Conservation (phyloP, 805 yeast species). For the Candida montana region DNA sequence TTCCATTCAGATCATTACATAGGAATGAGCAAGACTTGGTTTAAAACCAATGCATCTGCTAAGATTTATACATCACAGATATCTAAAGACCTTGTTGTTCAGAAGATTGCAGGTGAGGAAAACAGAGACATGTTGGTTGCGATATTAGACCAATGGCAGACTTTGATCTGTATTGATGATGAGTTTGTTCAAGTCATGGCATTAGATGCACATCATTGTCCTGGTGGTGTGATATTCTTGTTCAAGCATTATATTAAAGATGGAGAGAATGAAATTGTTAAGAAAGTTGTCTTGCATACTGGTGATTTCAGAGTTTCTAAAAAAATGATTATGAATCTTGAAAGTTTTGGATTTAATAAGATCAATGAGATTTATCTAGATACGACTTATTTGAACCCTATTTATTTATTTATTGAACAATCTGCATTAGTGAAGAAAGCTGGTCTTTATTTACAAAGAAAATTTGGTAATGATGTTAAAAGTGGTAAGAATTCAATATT, state of each 20-base stretch:
- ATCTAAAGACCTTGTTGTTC: constrained; percentile 56
- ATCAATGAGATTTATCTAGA: constrained; percentile 74
- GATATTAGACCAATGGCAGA: neutral
- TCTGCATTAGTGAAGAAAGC: constrained; percentile 55
- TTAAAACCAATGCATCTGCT: constrained; percentile 38
- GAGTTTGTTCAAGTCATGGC: constrained; percentile 51
- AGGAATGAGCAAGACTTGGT: constrained; percentile 77
- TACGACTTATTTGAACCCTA: constrained; percentile 81
- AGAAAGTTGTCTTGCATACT: constrained; percentile 59
- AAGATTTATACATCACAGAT: constrained; percentile 66
- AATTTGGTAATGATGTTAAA: constrained; percentile 21
- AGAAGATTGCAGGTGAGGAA: constrained; percentile 35
- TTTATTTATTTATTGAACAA: constrained; percentile 75
- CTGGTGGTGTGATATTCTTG: constrained; percentile 83
- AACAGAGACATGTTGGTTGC: neutral
- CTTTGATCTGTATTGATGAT: neutral
- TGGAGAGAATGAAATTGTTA: constrained; percentile 22
- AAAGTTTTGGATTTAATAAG: constrained; percentile 16
- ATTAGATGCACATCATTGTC: constrained; percentile 92
- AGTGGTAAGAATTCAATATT: constrained; percentile 27
- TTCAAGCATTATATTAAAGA: constrained; percentile 44
- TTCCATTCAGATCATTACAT: constrained; percentile 95
- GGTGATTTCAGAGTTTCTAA: constrained; percentile 84
- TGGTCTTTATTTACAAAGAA: constrained; percentile 41
- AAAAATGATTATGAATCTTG: constrained; percentile 25